phyloP scores from a whole-genome alignment of 768 basidiomycete genomes.

The Pleurotus cornucopiae region DNA sequence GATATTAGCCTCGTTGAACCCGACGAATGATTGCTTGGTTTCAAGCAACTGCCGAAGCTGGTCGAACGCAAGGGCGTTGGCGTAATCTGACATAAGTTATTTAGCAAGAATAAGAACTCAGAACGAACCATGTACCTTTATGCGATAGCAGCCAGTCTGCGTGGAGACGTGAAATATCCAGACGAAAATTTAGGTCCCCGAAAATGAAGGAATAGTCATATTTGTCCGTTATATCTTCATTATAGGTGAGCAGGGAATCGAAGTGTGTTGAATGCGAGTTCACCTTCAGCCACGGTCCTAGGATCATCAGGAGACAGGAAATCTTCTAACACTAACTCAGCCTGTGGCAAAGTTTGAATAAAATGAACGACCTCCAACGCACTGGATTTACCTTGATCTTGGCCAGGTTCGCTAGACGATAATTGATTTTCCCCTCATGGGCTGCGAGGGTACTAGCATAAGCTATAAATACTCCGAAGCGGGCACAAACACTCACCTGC shows the following conservation, averaged over 20 bases:
- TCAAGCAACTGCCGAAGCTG: constrained; percentile 80
- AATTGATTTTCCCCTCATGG: constrained; percentile 69
- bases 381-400: constrained; percentile 72
- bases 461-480: neutral
- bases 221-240: constrained; percentile 73
- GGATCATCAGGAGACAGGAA: constrained; percentile 67
- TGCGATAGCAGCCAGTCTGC: constrained; percentile 91
- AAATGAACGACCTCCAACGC: constrained; percentile 3
- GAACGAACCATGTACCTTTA: constrained; percentile 43
- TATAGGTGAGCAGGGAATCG: neutral
- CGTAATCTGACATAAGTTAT: constrained; percentile 52
- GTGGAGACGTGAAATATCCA: constrained; percentile 85
- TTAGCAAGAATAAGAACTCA: neutral
- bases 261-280: neutral
- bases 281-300: constrained; percentile 69
- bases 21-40: constrained; percentile 61
- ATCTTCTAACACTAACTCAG: constrained; percentile 74
- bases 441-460: constrained; percentile 34
- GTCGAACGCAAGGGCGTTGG: constrained; percentile 85
- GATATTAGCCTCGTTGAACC: constrained; percentile 78
- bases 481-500: constrained; percentile 49
- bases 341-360: constrained; percentile 28
- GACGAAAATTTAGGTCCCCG: constrained; percentile 89
- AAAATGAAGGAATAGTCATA: constrained; percentile 89
- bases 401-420: constrained; percentile 79